These are phyloP conservation scores for Kazachstania sp. DNA, from an alignment of 1,139 yeast species.

Conservation along the genomic window DNA sequence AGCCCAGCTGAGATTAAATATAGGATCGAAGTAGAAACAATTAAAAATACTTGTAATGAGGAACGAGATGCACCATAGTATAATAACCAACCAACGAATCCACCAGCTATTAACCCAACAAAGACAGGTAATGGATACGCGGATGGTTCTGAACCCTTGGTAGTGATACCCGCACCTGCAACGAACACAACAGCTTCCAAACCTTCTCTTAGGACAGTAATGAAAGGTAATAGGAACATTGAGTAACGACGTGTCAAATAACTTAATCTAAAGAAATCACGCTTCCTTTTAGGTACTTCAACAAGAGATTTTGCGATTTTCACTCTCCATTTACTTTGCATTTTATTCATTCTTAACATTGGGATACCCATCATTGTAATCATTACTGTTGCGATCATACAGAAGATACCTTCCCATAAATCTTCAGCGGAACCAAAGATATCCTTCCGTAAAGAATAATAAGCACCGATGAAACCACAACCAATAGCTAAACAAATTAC, in stretches of 20 bases:
- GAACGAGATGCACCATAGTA: conserved; percentile 68
- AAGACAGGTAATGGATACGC: conserved; percentile 81
- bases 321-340: conserved; percentile 81
- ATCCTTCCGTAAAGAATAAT: conserved; percentile 70
- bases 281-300: conserved; percentile 34
- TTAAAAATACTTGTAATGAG: conserved; percentile 71
- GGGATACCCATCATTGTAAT: conserved; percentile 88
- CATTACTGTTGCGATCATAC: conserved; percentile 68
- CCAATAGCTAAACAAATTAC: conserved; percentile 71
- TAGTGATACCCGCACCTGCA: conserved; percentile 74
- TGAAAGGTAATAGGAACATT: conserved; percentile 68
- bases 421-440: conserved; percentile 79
- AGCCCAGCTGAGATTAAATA: conserved; percentile 84
- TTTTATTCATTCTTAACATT: conserved; percentile 70
- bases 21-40: conserved; percentile 70
- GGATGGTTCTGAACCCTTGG: conserved; percentile 43
- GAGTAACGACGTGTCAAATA: conserved; percentile 52
- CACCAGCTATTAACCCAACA: conserved; percentile 68
- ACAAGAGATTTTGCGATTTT: conserved; percentile 50
- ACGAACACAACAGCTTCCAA: conserved; percentile 85
- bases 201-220: conserved; percentile 84
- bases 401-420: conserved; percentile 86
- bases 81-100: conserved; percentile 52
- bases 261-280: conserved; percentile 33
- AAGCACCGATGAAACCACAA: conserved; percentile 61